A percentile compares a stretch with the other conserved stretches of the same genome.
phyloP scores from a whole-genome alignment of 306 rosid genomes.

The Fagus sylvatica region DNA sequence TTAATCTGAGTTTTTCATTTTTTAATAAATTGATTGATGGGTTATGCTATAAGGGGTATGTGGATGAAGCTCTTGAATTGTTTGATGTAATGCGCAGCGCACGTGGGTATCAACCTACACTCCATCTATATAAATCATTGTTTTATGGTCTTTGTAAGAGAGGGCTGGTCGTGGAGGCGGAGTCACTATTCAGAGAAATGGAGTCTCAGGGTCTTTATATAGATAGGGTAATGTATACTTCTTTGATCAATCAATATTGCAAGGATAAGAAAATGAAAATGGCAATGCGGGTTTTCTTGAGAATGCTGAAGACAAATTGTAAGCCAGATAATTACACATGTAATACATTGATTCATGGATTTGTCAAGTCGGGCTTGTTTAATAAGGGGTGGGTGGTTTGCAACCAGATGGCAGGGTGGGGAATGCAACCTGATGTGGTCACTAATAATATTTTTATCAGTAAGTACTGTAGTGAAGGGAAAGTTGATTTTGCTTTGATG shows the following conservation, averaged over 20 bases:
- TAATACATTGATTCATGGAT: slow-evolving; percentile 46
- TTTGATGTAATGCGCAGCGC: slow-evolving; percentile 35
- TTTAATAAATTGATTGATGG: slow-evolving; percentile 39
- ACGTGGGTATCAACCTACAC: slow-evolving; percentile 25
- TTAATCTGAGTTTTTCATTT: slow-evolving; percentile 27
- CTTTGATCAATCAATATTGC: slow-evolving; percentile 41
- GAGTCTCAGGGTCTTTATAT: slow-evolving; percentile 38
- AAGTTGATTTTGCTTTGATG: slow-evolving; percentile 32
- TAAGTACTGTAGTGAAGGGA: slow-evolving; percentile 33
- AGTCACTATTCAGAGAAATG: slow-evolving; percentile 39
- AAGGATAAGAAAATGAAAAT: slow-evolving; percentile 42
- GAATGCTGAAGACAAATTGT: slow-evolving; percentile 46
- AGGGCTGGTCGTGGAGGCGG: slow-evolving; percentile 41
- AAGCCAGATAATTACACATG: slow-evolving; percentile 39
- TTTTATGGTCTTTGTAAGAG: slow-evolving; percentile 50
- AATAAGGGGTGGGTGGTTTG: slow-evolving; percentile 43
- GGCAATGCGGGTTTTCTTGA: slow-evolving; percentile 46
- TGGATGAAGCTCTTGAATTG: slow-evolving; percentile 45
- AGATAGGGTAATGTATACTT: slow-evolving; percentile 47
- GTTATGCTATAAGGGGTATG: slow-evolving; percentile 36
- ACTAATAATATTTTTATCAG: slow-evolving; percentile 42
- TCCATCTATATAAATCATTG: slow-evolving; percentile 42
- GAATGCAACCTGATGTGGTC: slow-evolving; percentile 38
- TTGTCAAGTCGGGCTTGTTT: slow-evolving; percentile 32
- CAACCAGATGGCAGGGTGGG: slow-evolving; percentile 43